These are phyloP conservation scores for Aspergillus pseudoglaucus DNA, from an alignment of 2,329 filamentous ascomycete species.

Conservation along the genomic window DNA sequence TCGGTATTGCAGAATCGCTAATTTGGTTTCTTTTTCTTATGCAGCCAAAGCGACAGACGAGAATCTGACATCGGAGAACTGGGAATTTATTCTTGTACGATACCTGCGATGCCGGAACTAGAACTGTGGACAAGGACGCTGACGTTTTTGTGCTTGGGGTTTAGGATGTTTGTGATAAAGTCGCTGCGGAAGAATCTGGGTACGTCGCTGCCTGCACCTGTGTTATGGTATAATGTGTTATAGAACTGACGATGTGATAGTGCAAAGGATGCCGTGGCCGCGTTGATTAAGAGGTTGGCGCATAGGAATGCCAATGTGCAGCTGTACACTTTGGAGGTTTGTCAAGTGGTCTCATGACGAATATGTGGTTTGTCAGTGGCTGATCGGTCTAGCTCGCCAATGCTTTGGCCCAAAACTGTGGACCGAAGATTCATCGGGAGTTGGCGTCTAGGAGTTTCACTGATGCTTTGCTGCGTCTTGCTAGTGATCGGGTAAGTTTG, in stretches of 20 bases:
- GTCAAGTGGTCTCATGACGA: not conserved
- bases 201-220: conserved; percentile 14
- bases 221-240: not conserved
- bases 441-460: conserved; percentile 88
- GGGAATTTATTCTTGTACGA: conserved; percentile 61
- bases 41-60: conserved; percentile 86
- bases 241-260: conserved; percentile 25
- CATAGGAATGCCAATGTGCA: conserved; percentile 95
- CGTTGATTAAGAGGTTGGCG: conserved; percentile 84
- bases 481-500: conserved; percentile 63
- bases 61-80: conserved; percentile 84
- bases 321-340: conserved; percentile 82
- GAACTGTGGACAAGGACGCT: conserved; percentile 5
- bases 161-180: conserved; percentile 57
- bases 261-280: conserved; percentile 77
- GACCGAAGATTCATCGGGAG: conserved; percentile 78
- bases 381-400: conserved; percentile 63
- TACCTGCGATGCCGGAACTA: not conserved
- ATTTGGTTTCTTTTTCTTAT: conserved; percentile 16
- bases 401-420: conserved; percentile 87
- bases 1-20: conserved; percentile 12
- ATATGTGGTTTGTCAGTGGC: not conserved
- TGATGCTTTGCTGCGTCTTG: conserved; percentile 82
- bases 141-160: conserved; percentile 8
- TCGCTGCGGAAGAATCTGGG: conserved; percentile 45